Conservation (phyloP, 1,284 basidiomycete genomes). For the Tylopilus sp. region DNA sequence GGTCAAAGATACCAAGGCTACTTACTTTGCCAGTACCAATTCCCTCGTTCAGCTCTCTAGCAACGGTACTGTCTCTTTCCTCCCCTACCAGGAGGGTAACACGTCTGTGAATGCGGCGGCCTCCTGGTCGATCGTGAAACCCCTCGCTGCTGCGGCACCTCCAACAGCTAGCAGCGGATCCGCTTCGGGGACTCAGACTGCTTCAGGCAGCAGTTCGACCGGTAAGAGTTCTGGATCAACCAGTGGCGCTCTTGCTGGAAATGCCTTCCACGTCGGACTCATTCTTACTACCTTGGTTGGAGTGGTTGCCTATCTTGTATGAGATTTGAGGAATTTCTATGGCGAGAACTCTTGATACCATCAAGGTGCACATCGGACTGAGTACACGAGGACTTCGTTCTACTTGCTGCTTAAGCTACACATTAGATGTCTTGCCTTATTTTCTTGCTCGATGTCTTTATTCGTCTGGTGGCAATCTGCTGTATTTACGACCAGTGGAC, state of each 20-base stretch:
- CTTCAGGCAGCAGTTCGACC: slow-evolving; percentile 16
- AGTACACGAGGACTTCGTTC: neutral
- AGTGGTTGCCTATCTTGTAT: slow-evolving; percentile 16
- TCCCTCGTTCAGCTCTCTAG: slow-evolving; percentile 76
- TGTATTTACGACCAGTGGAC: neutral
- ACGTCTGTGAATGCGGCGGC: slow-evolving; percentile 44
- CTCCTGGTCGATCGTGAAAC: slow-evolving; percentile 45
- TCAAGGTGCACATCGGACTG: neutral
- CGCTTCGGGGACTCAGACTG: slow-evolving; percentile 18
- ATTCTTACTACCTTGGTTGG: slow-evolving; percentile 15
- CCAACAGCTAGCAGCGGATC: slow-evolving; percentile 16
- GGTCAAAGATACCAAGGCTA: slow-evolving; percentile 61
- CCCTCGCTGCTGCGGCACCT: slow-evolving; percentile 36
- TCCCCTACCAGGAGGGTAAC: slow-evolving; percentile 56
- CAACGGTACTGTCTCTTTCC: slow-evolving; percentile 63
- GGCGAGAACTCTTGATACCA: slow-evolving; percentile 1
- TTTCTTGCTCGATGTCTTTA: neutral
- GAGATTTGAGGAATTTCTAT: neutral
- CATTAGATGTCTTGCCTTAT: neutral
- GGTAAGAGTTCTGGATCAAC: slow-evolving; percentile 13
- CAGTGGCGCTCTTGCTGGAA: slow-evolving; percentile 10
- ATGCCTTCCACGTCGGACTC: slow-evolving; percentile 12
- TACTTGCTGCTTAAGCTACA: slow-evolving; percentile 10
- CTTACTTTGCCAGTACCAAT: slow-evolving; percentile 68
- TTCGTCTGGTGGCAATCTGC: neutral